Conservation (phyloP, 305 asterid species). For the Fraxinus sp. region DNA sequence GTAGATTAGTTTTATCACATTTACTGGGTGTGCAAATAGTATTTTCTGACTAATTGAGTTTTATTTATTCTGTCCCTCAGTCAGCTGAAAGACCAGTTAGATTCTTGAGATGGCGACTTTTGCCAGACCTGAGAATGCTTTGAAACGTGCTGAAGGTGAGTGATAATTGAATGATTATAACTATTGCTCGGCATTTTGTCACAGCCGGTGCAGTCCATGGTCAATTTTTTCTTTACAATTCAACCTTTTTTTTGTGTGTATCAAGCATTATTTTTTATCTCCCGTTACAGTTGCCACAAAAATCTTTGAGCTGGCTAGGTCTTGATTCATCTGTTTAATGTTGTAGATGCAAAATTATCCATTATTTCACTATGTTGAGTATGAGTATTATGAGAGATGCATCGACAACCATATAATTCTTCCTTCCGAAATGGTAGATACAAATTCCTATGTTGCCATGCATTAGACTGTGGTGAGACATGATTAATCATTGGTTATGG, state of each 20-base stretch:
- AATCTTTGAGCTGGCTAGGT: neutral
- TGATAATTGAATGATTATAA: neutral
- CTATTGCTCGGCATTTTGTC: neutral
- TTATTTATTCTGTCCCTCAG: neutral
- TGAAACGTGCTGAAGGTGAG: slow-evolving; percentile 96
- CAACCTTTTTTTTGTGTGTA: neutral
- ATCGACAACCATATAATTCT: neutral
- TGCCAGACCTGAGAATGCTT: slow-evolving; percentile 94
- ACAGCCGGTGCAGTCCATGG: neutral
- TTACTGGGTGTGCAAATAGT: neutral
- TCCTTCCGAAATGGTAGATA: neutral
- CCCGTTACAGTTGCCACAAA: neutral
- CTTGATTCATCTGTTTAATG: neutral
- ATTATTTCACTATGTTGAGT: neutral
- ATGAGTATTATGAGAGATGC: neutral
- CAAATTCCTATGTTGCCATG: neutral
- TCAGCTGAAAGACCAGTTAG: slow-evolving; percentile 26
- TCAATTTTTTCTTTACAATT: neutral
- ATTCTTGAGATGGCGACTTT: slow-evolving; percentile 63
- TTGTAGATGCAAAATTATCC: neutral
- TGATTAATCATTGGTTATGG: neutral
- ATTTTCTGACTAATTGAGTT: neutral
- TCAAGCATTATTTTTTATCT: neutral
- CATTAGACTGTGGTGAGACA: neutral
- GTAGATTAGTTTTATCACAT: neutral